phyloP scores from a whole-genome alignment of 139 green algal species.

The Haematococcus lacustris region DNA sequence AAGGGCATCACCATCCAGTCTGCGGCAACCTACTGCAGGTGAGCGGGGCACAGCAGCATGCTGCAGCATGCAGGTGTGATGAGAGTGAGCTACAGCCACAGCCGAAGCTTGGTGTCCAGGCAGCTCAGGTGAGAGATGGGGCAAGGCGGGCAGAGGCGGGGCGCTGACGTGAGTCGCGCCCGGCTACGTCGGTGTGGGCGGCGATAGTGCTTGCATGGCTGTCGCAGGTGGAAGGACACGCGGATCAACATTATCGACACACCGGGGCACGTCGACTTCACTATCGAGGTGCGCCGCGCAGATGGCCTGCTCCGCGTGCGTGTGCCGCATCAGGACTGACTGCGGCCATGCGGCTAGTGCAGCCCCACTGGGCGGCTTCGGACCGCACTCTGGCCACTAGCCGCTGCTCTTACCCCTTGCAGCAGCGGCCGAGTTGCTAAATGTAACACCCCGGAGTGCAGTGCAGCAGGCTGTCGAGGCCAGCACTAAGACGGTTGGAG shows the following conservation, averaged over 20 bases:
- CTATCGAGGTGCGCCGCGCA: slow-evolving; percentile 96
- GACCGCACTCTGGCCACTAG: neutral
- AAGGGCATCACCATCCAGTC: slow-evolving; percentile 99
- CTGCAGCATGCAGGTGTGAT: too few relatives aligned
- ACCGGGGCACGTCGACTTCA: slow-evolving; percentile 97
- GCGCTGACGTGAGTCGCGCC: too few relatives aligned
- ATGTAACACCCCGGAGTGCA: neutral
- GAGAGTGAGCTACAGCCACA: too few relatives aligned
- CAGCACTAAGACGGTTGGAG: too few relatives aligned
- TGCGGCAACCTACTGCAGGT: slow-evolving; percentile 80
- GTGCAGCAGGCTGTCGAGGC: neutral
- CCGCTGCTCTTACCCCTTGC: neutral
- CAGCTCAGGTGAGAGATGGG: too few relatives aligned
- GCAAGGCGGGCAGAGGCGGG: too few relatives aligned
- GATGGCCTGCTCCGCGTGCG: neutral
- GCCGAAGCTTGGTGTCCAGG: too few relatives aligned
- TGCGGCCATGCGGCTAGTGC: neutral
- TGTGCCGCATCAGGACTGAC: neutral
- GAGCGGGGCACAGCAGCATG: too few relatives aligned
- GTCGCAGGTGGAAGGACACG: slow-evolving; percentile 2
- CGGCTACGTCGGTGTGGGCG: too few relatives aligned
- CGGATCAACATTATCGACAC: slow-evolving; percentile 99
- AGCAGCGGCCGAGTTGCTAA: neutral
- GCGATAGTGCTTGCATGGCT: too few relatives aligned
- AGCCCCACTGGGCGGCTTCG: neutral